Evolutionary conservation across 1,284 basidiomycete genomes (phyloP), one percentile per base, ranked within the genome.

Genomic region (Porodaedalea pini): DNA sequence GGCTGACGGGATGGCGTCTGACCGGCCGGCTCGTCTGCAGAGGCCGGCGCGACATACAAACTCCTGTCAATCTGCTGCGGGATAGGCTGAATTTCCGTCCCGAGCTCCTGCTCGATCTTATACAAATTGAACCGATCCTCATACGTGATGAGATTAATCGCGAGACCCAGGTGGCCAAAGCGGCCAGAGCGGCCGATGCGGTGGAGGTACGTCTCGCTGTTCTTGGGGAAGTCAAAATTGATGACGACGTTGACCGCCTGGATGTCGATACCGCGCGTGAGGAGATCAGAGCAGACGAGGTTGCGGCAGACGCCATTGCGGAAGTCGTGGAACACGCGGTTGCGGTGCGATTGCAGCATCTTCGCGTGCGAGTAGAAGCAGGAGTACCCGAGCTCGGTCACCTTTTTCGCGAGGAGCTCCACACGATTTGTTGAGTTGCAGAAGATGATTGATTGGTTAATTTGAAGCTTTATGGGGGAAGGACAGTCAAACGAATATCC

Each of bases 311-410:
- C 93, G 63, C 96, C 96, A 69, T 94, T 94, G 64, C 96, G 88
- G 85, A 99, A 99, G 74, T 99, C 96, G 77, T 99, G 97, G 82
- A 99, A 99, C 65, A 99, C 97, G 69, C 96, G 90, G 77, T 99
- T 99, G 63, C 97, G 93, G 73, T 98, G 94, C 34, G 90, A 88
- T 75, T 99, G 97, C 15, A 98, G 87, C 97, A 99, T 99, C 78
- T 97, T 97, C 54, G 96, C 97, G 71, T 99, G 96, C 56, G 96
- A 98, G 81, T 98, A 99, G 84, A 99, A 99, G 80, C 97, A 99
- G 51, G 95, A 98, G 75, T 99, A 99, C 65, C 97, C 97, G 54
- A 98, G 88, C 69, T 99, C 96, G 17, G 96, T 99, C 66, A 99
- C 94, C 77, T 99, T 99, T 78, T 98, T 98, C 62, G 97, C 97